These are phyloP conservation scores for Lecanicillium sp. DNA, from an alignment of 2,329 filamentous ascomycete genomes.

Conservation along the genomic window DNA sequence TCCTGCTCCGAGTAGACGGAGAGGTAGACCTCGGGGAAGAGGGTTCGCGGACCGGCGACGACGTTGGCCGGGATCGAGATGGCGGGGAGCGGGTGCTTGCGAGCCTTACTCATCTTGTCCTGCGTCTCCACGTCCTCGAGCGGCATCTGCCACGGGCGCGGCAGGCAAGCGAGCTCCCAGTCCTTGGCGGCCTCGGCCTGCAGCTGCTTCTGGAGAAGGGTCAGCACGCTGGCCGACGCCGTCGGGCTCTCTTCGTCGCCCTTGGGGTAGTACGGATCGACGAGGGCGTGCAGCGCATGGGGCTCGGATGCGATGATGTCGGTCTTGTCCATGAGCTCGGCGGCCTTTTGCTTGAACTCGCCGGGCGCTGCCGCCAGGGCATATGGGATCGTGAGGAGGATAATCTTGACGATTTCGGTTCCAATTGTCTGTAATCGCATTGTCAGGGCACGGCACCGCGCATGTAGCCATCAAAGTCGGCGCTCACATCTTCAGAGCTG, in stretches of 20 bases:
- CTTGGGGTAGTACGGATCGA: slow-evolving; percentile 74
- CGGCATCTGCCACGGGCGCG: slow-evolving; percentile 62
- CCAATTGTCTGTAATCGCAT: slow-evolving; percentile 48
- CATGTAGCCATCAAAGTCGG: background rate
- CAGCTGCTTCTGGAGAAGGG: slow-evolving; percentile 79
- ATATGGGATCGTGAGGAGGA: slow-evolving; percentile 90
- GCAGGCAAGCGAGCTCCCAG: slow-evolving; percentile 68
- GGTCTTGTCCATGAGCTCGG: slow-evolving; percentile 82
- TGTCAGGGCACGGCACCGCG: background rate
- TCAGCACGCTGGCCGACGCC: slow-evolving; percentile 63
- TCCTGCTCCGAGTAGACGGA: slow-evolving; percentile 88
- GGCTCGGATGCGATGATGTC: slow-evolving; percentile 89
- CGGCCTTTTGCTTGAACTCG: slow-evolving; percentile 66
- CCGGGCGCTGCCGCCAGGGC: slow-evolving; percentile 68
- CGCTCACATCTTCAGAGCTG: slow-evolving; percentile 81
- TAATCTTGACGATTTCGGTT: slow-evolving; percentile 92
- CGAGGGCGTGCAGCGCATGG: slow-evolving; percentile 75
- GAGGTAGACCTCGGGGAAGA: slow-evolving; percentile 91
- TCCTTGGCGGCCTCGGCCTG: slow-evolving; percentile 66
- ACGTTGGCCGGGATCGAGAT: slow-evolving; percentile 73
- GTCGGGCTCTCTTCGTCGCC: slow-evolving; percentile 57
- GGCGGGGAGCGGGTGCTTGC: slow-evolving; percentile 72
- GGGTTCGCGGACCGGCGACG: slow-evolving; percentile 62
- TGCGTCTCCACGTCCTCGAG: slow-evolving; percentile 54
- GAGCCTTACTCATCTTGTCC: slow-evolving; percentile 51